These are phyloP conservation scores for Paecilomyces variotii DNA, from an alignment of 2,329 filamentous ascomycete genomes.

Conservation along the genomic window DNA sequence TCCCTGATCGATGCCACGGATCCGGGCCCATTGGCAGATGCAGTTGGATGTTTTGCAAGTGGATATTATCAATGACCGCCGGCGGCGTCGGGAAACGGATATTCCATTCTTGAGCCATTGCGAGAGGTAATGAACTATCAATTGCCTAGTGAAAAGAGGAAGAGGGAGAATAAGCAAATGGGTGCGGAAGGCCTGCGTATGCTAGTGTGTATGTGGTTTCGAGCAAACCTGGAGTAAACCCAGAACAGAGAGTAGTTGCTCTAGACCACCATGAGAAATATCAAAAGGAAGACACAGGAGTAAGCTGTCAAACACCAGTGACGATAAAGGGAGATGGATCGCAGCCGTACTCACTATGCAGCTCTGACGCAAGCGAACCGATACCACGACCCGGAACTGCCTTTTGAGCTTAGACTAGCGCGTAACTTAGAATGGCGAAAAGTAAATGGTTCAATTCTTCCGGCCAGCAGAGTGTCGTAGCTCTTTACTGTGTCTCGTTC, in stretches of 20 bases:
- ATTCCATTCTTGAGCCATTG: constrained; percentile 11
- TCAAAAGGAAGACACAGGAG: background rate
- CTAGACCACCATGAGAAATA: background rate
- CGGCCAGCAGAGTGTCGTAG: background rate
- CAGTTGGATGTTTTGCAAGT: constrained; percentile 36
- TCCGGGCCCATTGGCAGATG: constrained; percentile 37
- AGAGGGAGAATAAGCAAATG: background rate
- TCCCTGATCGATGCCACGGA: constrained; percentile 38
- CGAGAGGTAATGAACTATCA: background rate
- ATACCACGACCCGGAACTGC: background rate
- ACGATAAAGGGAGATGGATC: background rate
- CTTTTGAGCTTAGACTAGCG: background rate
- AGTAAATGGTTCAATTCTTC: background rate
- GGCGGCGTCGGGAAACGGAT: constrained; percentile 25
- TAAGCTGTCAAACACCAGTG: background rate
- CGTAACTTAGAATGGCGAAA: background rate
- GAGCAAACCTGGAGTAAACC: background rate
- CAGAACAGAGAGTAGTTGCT: background rate
- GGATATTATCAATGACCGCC: constrained; percentile 29
- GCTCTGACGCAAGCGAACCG: background rate
- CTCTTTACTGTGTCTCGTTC: background rate
- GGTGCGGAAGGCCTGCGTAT: background rate
- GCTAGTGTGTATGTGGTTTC: background rate
- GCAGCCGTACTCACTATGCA: background rate
- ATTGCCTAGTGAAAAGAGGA: background rate